Base-by-base conservation (phyloP, 2,329 filamentous ascomycete species). In the Sordariomycetes sp. region DNA sequence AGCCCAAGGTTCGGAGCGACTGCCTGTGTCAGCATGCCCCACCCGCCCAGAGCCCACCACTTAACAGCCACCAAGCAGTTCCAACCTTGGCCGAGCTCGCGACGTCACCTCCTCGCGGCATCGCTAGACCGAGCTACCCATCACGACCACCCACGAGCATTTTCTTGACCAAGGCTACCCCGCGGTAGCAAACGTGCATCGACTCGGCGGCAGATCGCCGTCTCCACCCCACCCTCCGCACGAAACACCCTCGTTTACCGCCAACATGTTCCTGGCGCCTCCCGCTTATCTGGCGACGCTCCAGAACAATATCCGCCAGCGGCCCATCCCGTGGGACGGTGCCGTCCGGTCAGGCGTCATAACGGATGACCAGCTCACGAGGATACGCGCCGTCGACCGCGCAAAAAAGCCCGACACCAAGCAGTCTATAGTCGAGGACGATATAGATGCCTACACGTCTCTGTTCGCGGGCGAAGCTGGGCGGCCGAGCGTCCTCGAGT, bases 311-410 rank as follows among this genome's bases (percentile, higher is more conserved):
- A 96, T 97, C 70, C 89, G 94, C 68, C 87, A 89, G 68, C 84
- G 94, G 64, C 91, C 91, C 62, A 96, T 99, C 73, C 91, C 92
- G 59, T 99, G 94, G 94, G 92, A 97, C 73, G 92, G 92, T 66
- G 91, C 92, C 66, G 90, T 95, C 63, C 84, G 94, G 71, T 90
- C 90, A 65, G 90, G 91, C 71, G 94, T 90, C 67, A 88, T 99
- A 73, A 95, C 89, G 59, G 92, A 97, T 64, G 86, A 88, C 64
- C 92, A 99, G 72, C 82, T 96, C 65, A 89, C 87, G 76, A 92
- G 91, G 79, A 96, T 99, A 74, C 91, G 91, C 72, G 89, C 91
- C 60, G 89, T 97, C 65, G 94, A 97, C 72, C 97, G 96, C 74
- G 89, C 94, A 63, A 88, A 90, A 71, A 94, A 90, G 71, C 64